Evolutionary conservation across 2,329 filamentous ascomycete genomes (phyloP).

Genomic region (Stagonosporopsis cucurbitacearum): DNA sequence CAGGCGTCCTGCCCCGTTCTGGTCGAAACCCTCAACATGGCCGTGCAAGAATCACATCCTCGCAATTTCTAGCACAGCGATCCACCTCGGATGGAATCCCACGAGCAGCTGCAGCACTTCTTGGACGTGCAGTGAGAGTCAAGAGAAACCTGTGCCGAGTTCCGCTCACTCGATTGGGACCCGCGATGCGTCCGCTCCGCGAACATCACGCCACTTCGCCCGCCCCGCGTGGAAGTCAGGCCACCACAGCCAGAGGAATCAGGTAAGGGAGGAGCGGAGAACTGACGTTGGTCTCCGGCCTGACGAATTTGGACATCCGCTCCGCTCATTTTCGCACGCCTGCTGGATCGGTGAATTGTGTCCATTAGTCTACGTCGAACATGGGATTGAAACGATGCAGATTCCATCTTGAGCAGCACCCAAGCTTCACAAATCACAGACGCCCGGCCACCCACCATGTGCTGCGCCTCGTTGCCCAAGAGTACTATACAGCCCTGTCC

Average conservation of each 20-base stretch:
- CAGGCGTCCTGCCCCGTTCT: neutral
- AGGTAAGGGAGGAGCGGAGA: slow-evolving; percentile 6
- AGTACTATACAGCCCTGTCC: neutral
- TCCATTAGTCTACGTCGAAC: neutral
- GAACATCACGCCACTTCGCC: slow-evolving; percentile 13
- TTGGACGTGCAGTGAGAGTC: neutral
- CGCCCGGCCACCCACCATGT: neutral
- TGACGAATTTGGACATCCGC: neutral
- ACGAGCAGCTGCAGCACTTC: neutral
- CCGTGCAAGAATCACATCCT: neutral
- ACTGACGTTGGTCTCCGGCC: neutral
- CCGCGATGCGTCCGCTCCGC: slow-evolving; percentile 8
- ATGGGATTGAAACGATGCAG: neutral
- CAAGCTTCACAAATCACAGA: neutral
- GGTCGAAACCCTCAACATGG: neutral
- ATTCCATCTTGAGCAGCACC: neutral
- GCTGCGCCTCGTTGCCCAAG: neutral
- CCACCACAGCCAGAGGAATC: neutral
- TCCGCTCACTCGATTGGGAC: slow-evolving; percentile 8
- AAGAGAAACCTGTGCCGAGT: neutral
- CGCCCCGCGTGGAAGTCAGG: slow-evolving; percentile 1
- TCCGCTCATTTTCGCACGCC: neutral
- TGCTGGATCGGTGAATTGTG: neutral
- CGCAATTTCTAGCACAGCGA: neutral
- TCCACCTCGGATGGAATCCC: neutral